These are phyloP conservation scores for Candida corydali DNA, from an alignment of 805 yeast species.

Conservation along the genomic window DNA sequence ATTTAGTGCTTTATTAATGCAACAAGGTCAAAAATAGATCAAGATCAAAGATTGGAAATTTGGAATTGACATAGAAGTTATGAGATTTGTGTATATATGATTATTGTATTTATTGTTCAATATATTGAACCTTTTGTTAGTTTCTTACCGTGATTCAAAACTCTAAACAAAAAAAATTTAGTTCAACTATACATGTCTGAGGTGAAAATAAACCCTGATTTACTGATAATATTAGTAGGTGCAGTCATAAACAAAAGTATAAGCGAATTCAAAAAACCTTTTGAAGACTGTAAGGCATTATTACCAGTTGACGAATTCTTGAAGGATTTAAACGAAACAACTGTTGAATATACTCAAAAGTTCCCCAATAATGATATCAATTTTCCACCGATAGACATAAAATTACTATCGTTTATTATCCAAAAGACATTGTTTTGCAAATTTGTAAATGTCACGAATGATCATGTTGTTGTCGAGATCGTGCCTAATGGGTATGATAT, in stretches of 20 bases:
- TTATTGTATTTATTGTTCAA: slow-evolving; percentile 1
- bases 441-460: slow-evolving; percentile 18
- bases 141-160: not conserved
- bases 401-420: slow-evolving; percentile 8
- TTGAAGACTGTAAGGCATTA: slow-evolving; percentile 8
- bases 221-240: slow-evolving; percentile 13
- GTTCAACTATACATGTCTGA: too few relatives aligned
- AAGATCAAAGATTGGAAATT: not conserved
- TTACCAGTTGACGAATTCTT: slow-evolving; percentile 11
- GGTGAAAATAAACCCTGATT: slow-evolving; percentile 10
- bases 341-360: slow-evolving; percentile 8
- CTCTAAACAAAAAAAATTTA: too few relatives aligned
- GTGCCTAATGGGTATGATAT: slow-evolving; percentile 15
- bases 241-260: slow-evolving; percentile 13
- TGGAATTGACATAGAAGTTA: too few relatives aligned
- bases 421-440: slow-evolving; percentile 12
- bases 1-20: slow-evolving; percentile 59
- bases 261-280: slow-evolving; percentile 3
- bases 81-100: not conserved
- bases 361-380: slow-evolving; percentile 9
- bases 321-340: slow-evolving; percentile 8
- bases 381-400: slow-evolving; percentile 9
- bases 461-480: slow-evolving; percentile 18
- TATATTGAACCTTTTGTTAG: not conserved
- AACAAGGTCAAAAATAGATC: slow-evolving; percentile 32